phyloP scores from a whole-genome alignment of 208 protist genomes.

The Crithidia brevicula region DNA sequence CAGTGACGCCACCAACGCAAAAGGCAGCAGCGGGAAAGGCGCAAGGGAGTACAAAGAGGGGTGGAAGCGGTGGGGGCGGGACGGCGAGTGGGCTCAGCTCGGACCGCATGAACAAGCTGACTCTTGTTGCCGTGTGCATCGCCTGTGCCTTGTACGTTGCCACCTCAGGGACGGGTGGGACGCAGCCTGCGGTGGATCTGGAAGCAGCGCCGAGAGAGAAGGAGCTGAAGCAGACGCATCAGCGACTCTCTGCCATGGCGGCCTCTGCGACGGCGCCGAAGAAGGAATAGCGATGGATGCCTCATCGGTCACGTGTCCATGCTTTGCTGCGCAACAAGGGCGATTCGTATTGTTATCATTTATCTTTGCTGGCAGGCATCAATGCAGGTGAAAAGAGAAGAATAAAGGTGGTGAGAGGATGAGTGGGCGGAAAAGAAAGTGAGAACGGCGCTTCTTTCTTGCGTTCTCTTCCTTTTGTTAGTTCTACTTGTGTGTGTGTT shows the following conservation, averaged over 20 bases:
- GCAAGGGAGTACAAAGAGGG: neutral
- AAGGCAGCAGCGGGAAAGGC: neutral
- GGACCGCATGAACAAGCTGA: constrained; percentile 9
- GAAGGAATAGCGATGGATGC: neutral
- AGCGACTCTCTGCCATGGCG: constrained; percentile 23
- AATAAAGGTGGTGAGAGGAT: too few relatives aligned
- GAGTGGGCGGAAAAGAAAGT: too few relatives aligned
- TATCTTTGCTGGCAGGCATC: too few relatives aligned
- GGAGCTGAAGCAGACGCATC: constrained; percentile 8
- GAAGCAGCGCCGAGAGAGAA: neutral
- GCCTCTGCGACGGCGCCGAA: neutral
- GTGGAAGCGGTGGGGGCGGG: neutral
- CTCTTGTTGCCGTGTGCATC: constrained; percentile 12
- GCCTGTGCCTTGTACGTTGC: constrained; percentile 21
- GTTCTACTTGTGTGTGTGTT: too few relatives aligned
- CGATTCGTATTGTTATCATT: too few relatives aligned
- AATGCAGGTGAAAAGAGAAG: too few relatives aligned
- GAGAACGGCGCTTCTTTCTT: too few relatives aligned
- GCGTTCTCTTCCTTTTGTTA: too few relatives aligned
- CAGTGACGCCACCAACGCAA: neutral
- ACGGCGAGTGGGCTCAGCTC: neutral
- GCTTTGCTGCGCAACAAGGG: too few relatives aligned
- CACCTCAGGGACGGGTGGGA: neutral
- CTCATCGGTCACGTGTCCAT: neutral
- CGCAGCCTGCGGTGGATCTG: neutral